These are phyloP conservation scores for Parachaetomium inaequale DNA, from an alignment of 495 filamentous ascomycete genomes.

Conservation along the genomic window DNA sequence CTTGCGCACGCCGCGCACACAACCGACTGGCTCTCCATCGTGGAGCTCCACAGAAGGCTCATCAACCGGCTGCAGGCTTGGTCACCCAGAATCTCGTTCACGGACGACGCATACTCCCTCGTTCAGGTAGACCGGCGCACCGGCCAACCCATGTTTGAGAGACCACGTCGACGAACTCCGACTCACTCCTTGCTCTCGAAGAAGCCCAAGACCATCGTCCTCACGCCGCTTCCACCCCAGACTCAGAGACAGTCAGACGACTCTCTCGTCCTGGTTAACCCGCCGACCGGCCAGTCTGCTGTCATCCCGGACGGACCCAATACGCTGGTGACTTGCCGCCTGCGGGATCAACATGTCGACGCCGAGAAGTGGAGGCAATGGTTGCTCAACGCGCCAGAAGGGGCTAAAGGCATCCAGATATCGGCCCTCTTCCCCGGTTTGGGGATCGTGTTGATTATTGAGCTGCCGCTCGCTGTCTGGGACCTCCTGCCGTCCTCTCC, in stretches of 20 bases:
- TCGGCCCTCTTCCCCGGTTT: constrained; percentile 17
- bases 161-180: constrained; percentile 9
- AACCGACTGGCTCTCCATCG: constrained; percentile 20
- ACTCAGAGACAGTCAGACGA: neutral
- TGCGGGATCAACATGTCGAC: neutral
- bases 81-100: constrained; percentile 9
- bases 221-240: constrained; percentile 10
- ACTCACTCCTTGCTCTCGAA: constrained; percentile 14
- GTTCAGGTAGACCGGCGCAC: constrained; percentile 10
- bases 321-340: neutral
- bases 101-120: constrained; percentile 17
- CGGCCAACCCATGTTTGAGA: constrained; percentile 19
- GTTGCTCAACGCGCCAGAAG: constrained; percentile 8
- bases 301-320: neutral
- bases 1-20: constrained; percentile 23
- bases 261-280: constrained; percentile 7
- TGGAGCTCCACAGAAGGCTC: constrained; percentile 26
- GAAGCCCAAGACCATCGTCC: constrained; percentile 17
- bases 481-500: constrained; percentile 15
- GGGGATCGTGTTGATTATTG: constrained; percentile 10
- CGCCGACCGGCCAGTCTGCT: neutral
- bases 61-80: constrained; percentile 24
- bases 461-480: constrained; percentile 23
- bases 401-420: constrained; percentile 10
- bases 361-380: constrained; percentile 18